Percentiles rank a stretch among this genome's conserved stretches.
Evolutionary conservation across 1,284 basidiomycete species (phyloP).

Genomic region (Termitomyces sp.): DNA sequence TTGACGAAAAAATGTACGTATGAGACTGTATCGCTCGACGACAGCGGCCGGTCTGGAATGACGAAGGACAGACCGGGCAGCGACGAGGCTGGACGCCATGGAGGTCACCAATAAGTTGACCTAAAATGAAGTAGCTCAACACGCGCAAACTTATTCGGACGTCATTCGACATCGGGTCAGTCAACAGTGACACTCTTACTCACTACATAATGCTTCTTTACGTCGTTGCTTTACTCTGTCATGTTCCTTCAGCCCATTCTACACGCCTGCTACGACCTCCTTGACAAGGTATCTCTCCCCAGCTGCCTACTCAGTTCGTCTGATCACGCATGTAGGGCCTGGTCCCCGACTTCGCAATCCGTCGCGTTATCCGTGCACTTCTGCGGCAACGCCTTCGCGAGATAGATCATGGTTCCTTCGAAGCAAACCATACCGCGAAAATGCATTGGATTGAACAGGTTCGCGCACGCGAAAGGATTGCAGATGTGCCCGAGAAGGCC

Average conservation of each 20-base stretch:
- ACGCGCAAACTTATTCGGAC: neutral
- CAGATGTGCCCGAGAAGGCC: slow-evolving; percentile 65
- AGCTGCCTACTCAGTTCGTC: neutral
- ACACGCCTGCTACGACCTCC: neutral
- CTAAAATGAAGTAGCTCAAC: neutral
- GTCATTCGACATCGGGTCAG: neutral
- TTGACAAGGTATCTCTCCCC: slow-evolving; percentile 23
- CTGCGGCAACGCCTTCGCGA: slow-evolving; percentile 57
- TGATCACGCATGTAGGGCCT: slow-evolving; percentile 34
- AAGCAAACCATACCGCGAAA: slow-evolving; percentile 63
- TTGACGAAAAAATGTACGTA: slow-evolving; percentile 35
- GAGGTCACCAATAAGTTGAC: neutral
- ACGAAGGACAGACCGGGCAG: slow-evolving; percentile 7
- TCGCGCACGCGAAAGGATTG: slow-evolving; percentile 49
- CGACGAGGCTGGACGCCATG: slow-evolving; percentile 6
- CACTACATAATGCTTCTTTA: neutral
- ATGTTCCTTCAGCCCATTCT: neutral
- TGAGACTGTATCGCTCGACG: slow-evolving; percentile 34
- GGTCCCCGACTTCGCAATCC: slow-evolving; percentile 60
- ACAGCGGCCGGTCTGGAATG: slow-evolving; percentile 14
- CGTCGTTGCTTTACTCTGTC: neutral
- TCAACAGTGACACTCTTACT: no score
- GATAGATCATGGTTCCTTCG: slow-evolving; percentile 57
- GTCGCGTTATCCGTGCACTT: slow-evolving; percentile 42
- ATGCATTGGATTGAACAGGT: slow-evolving; percentile 58